A percentile compares a stretch with the other conserved stretches of the same genome.
Conservation (phyloP, 2,329 filamentous ascomycete species). For the Hymenotorrendiella dingleyae region DNA sequence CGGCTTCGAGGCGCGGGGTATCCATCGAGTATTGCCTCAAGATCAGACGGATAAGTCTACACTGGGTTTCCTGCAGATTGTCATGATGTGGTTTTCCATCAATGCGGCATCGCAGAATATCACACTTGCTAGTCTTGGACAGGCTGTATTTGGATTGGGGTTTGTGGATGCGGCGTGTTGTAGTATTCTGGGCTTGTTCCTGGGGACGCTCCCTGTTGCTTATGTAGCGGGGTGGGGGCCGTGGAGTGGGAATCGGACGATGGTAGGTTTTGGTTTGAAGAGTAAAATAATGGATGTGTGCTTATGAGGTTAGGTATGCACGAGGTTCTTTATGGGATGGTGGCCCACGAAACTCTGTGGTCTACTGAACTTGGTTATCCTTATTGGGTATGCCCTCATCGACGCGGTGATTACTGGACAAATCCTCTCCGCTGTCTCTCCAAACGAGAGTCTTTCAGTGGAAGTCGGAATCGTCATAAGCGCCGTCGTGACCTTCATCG, state of each 20-base stretch:
- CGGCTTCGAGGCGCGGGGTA: conserved; percentile 48
- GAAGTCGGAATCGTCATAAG: conserved; percentile 63
- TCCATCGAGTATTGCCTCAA: conserved; percentile 48
- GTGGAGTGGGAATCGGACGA: conserved; percentile 53
- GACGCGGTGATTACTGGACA: conserved; percentile 63
- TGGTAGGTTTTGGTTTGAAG: conserved; percentile 35
- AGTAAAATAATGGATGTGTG: too few relatives aligned
- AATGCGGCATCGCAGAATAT: conserved; percentile 60
- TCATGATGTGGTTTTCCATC: conserved; percentile 54
- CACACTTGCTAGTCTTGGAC: conserved; percentile 57
- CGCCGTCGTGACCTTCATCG: conserved; percentile 54
- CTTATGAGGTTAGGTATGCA: too few relatives aligned
- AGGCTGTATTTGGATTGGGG: conserved; percentile 50
- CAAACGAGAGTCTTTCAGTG: conserved; percentile 51
- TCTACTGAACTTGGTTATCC: conserved; percentile 54
- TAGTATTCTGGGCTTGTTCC: conserved; percentile 49
- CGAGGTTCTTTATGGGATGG: conserved; percentile 59
- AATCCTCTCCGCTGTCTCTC: conserved; percentile 59
- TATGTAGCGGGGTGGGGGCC: conserved; percentile 60
- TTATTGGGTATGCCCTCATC: conserved; percentile 57
- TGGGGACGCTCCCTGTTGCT: conserved; percentile 48
- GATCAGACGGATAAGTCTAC: conserved; percentile 41
- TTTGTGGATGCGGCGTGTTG: conserved; percentile 52
- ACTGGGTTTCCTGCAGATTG: conserved; percentile 26
- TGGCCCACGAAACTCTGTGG: conserved; percentile 60